Conservation (phyloP, 75 land plant species). For the Isoetes taiwanensis region DNA sequence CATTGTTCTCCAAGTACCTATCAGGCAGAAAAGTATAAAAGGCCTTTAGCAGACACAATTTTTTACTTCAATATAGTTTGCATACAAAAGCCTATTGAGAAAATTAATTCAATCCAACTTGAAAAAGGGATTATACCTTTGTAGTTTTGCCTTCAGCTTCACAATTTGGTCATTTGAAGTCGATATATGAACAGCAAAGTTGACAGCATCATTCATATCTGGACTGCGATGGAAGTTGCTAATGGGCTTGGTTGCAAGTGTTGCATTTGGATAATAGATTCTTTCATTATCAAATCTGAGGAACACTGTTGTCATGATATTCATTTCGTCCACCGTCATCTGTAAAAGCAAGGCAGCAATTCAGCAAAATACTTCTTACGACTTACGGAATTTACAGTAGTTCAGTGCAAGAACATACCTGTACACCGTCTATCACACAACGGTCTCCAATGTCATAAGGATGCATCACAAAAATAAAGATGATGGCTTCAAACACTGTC, state of each 20-base stretch:
- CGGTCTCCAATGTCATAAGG: slow-evolving; percentile 98
- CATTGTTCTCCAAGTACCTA: slow-evolving; percentile 45
- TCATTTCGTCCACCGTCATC: slow-evolving; percentile 95
- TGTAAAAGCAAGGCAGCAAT: slow-evolving; percentile 7
- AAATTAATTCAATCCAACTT: no score
- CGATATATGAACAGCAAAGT: slow-evolving; percentile 54
- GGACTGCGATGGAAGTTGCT: slow-evolving; percentile 79
- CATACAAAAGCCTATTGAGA: no score
- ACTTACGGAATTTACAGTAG: no score
- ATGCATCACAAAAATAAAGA: slow-evolving; percentile 85
- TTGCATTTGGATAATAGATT: slow-evolving; percentile 62
- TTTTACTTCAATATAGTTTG: no score
- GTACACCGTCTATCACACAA: slow-evolving; percentile 73
- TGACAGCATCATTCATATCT: slow-evolving; percentile 82
- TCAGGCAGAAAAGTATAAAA: neutral
- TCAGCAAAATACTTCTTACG: no score
- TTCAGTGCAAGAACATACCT: slow-evolving; percentile 33
- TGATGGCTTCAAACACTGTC: slow-evolving; percentile 71
- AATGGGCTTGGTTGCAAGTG: slow-evolving; percentile 55
- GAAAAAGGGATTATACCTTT: slow-evolving; percentile 40
- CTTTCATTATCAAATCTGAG: slow-evolving; percentile 68
- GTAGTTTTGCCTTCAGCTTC: slow-evolving; percentile 30
- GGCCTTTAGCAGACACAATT: neutral
- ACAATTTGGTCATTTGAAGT: slow-evolving; percentile 47
- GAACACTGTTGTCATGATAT: slow-evolving; percentile 78